Conservation (phyloP, 257 asterid genomes). For the Ophiorrhiza pumila region DNA sequence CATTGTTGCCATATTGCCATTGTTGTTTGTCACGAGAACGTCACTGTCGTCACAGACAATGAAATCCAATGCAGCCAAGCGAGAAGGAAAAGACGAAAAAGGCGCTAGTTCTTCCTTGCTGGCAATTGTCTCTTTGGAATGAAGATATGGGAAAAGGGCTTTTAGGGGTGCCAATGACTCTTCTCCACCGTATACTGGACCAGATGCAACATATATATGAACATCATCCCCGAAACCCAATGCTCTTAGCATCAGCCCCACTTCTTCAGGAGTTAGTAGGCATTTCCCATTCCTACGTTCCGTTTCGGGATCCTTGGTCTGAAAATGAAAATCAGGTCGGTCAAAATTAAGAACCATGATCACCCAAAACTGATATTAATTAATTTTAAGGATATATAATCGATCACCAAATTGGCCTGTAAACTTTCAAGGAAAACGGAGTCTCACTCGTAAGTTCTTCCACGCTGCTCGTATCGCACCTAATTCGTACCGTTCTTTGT, state of each 20-base stretch:
- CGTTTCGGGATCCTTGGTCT: constrained; percentile 53
- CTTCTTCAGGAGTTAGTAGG: constrained; percentile 70
- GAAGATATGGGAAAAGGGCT: constrained; percentile 67
- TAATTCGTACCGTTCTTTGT: constrained; percentile 47
- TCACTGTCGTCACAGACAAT: constrained; percentile 77
- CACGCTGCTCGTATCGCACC: constrained; percentile 61
- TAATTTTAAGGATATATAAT: too few relatives aligned
- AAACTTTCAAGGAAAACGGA: constrained; percentile 1
- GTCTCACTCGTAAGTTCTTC: constrained; percentile 63
- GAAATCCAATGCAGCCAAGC: constrained; percentile 83
- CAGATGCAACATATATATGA: constrained; percentile 74
- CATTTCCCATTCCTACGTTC: constrained; percentile 72
- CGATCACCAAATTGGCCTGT: too few relatives aligned
- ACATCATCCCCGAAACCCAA: constrained; percentile 62
- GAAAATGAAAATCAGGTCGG: constrained; percentile 31
- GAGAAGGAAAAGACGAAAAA: constrained; percentile 58
- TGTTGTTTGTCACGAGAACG: constrained; percentile 72
- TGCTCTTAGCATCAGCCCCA: constrained; percentile 76
- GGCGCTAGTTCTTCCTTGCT: constrained; percentile 58
- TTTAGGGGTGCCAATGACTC: constrained; percentile 56
- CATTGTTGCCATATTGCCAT: constrained; percentile 80
- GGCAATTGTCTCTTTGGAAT: constrained; percentile 64
- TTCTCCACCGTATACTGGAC: constrained; percentile 75
- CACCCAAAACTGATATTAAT: not conserved
- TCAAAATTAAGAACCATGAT: not conserved